Conservation (phyloP, 441 rosid genomes). For the Mallotus repandus region DNA sequence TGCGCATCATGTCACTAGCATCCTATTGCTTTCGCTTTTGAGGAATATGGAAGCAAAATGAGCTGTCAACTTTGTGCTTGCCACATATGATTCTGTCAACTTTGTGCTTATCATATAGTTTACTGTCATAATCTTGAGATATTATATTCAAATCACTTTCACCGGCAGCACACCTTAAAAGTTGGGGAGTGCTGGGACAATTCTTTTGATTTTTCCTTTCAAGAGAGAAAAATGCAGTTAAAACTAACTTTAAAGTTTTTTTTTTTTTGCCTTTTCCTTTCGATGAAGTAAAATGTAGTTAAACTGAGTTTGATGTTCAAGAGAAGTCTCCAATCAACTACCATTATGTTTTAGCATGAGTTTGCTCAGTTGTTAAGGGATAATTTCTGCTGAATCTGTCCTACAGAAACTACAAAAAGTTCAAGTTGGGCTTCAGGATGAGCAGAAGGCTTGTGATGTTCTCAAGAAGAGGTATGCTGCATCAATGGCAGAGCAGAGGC, state of each 20-base stretch:
- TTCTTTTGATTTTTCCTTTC: neutral
- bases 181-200: neutral
- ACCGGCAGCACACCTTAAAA: neutral
- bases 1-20: neutral
- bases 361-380: constrained; percentile 1
- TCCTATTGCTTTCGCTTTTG: neutral
- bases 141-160: neutral
- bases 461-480: constrained; percentile 53
- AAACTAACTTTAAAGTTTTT: neutral
- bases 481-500: constrained; percentile 63
- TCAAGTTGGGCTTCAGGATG: constrained; percentile 54
- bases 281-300: neutral
- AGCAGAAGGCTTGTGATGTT: constrained; percentile 51
- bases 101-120: neutral
- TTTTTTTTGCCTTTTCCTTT: neutral
- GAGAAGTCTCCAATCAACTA: neutral
- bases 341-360: neutral
- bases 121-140: neutral
- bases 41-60: neutral
- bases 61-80: neutral
- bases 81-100: neutral
- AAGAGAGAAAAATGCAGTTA: neutral
- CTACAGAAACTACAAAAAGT: constrained; percentile 74
- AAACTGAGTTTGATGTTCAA: neutral
- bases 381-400: constrained; percentile 15